phyloP scores from a whole-genome alignment of 192 early-diverging fungal species.

The Helicostylum pulchrum region DNA sequence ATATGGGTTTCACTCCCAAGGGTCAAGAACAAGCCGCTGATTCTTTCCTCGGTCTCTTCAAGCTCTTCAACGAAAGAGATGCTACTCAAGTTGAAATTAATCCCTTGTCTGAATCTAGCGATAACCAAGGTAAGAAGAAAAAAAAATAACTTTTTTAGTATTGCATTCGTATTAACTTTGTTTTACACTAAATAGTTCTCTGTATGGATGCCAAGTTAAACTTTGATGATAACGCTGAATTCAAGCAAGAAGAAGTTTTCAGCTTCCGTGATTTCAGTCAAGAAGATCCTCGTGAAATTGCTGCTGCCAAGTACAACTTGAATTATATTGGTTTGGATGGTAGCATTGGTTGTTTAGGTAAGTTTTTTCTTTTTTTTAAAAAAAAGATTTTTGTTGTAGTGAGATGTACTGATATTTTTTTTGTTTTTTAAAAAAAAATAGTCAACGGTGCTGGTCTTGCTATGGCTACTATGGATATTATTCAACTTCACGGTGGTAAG shows the following conservation, averaged over 20 bases:
- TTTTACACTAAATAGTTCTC: slow-evolving; percentile 23
- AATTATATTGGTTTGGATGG: slow-evolving; percentile 99
- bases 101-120: slow-evolving; percentile 89
- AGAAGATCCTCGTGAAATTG: slow-evolving; percentile 97
- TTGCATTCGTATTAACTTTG: background rate
- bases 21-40: slow-evolving; percentile 83
- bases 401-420: background rate
- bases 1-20: slow-evolving; percentile 86
- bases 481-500: slow-evolving; percentile 97
- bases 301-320: slow-evolving; percentile 93
- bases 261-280: slow-evolving; percentile 87
- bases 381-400: background rate
- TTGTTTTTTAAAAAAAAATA: slow-evolving; percentile 3
- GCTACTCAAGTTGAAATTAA: slow-evolving; percentile 99
- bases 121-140: slow-evolving; percentile 64
- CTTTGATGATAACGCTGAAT: slow-evolving; percentile 99
- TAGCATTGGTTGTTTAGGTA: slow-evolving; percentile 93
- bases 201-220: slow-evolving; percentile 99
- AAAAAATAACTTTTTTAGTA: background rate
- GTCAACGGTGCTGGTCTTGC: slow-evolving; percentile 98
- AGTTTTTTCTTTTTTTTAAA: background rate
- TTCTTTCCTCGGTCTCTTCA: slow-evolving; percentile 90
- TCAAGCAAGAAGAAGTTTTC: slow-evolving; percentile 91
- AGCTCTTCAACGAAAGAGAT: slow-evolving; percentile 95
- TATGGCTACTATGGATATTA: slow-evolving; percentile 99